Evolutionary conservation across 1,139 yeast species (phyloP).

Genomic region (Yamadazyma sp.): DNA sequence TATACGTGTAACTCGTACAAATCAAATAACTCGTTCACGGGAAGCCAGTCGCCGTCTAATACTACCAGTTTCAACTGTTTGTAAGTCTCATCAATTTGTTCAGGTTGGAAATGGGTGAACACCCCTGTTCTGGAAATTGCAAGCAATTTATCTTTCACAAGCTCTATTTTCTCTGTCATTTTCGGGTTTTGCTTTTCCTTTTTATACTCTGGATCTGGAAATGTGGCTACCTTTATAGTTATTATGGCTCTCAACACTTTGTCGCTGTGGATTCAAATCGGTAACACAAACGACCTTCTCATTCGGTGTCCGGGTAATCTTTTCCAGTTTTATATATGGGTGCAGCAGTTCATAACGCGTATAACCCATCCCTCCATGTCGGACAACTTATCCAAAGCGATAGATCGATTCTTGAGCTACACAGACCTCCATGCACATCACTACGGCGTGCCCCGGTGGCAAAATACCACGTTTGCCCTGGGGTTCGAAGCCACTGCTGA

Average conservation of each 20-base stretch:
- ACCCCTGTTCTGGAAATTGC: slow-evolving; percentile 31
- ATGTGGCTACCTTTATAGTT: slow-evolving; percentile 3
- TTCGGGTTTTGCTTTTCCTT: background rate
- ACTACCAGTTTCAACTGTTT: slow-evolving; percentile 35
- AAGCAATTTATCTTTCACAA: slow-evolving; percentile 24
- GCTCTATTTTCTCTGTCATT: slow-evolving; percentile 7
- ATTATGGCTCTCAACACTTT: background rate
- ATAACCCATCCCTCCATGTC: slow-evolving; percentile 5
- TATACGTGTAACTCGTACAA: slow-evolving; percentile 74
- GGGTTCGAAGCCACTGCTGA: slow-evolving; percentile 1
- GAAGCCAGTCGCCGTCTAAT: slow-evolving; percentile 28
- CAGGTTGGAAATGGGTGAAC: slow-evolving; percentile 38
- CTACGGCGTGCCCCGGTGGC: slow-evolving; percentile 28
- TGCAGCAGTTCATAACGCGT: background rate
- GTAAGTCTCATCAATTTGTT: slow-evolving; percentile 30
- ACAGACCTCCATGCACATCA: slow-evolving; percentile 24
- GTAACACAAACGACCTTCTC: background rate
- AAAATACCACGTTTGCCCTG: slow-evolving; percentile 4
- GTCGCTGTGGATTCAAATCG: background rate
- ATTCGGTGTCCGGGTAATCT: too few species aligned
- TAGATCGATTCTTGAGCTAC: slow-evolving; percentile 13
- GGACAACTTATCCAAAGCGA: slow-evolving; percentile 12
- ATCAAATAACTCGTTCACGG: slow-evolving; percentile 53
- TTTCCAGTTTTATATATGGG: too few species aligned
- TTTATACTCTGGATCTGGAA: slow-evolving; percentile 1